These are phyloP conservation scores for Globisporangium paroecandrum DNA, from an alignment of 352 stramenopile genomes.

Conservation along the genomic window DNA sequence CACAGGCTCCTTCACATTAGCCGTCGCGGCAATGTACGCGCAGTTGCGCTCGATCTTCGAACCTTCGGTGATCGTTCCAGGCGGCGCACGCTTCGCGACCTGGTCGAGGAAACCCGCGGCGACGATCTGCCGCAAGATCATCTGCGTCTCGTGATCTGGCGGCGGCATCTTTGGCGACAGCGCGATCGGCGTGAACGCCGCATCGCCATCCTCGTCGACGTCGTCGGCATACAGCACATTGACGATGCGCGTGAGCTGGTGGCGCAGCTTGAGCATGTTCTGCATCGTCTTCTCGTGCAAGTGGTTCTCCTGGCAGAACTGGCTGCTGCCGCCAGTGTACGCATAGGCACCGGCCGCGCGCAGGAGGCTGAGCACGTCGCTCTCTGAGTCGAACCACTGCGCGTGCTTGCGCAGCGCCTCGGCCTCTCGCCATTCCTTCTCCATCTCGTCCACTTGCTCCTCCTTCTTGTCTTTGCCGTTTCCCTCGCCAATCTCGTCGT, in stretches of 20 bases:
- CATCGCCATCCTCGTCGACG: conserved; percentile 25
- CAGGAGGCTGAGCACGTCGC: conserved; percentile 75
- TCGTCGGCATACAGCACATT: conserved; percentile 59
- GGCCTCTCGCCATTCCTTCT: conserved; percentile 67
- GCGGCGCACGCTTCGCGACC: conserved; percentile 66
- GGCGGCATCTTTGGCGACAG: conserved; percentile 68
- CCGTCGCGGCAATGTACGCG: conserved; percentile 62
- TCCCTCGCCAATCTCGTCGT: conserved; percentile 18
- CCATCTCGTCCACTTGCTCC: conserved; percentile 53
- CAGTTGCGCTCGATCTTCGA: conserved; percentile 84
- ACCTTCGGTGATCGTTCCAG: conserved; percentile 72
- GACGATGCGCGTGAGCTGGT: conserved; percentile 81
- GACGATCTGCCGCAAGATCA: conserved; percentile 70
- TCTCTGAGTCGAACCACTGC: conserved; percentile 81
- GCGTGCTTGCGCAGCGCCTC: conserved; percentile 66
- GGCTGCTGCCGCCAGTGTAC: conserved; percentile 50
- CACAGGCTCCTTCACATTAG: conserved; percentile 58
- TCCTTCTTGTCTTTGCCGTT: conserved; percentile 27
- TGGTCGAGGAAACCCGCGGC: conserved; percentile 79
- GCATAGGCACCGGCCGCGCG: conserved; percentile 77
- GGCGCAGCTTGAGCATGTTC: conserved; percentile 82
- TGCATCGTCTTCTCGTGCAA: conserved; percentile 87
- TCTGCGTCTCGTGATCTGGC: conserved; percentile 54
- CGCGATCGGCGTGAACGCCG: conserved; percentile 30
- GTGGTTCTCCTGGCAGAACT: conserved; percentile 75